Evolutionary conservation across 2,329 filamentous ascomycete genomes (phyloP).

Genomic region (Corinectria fuckeliana): DNA sequence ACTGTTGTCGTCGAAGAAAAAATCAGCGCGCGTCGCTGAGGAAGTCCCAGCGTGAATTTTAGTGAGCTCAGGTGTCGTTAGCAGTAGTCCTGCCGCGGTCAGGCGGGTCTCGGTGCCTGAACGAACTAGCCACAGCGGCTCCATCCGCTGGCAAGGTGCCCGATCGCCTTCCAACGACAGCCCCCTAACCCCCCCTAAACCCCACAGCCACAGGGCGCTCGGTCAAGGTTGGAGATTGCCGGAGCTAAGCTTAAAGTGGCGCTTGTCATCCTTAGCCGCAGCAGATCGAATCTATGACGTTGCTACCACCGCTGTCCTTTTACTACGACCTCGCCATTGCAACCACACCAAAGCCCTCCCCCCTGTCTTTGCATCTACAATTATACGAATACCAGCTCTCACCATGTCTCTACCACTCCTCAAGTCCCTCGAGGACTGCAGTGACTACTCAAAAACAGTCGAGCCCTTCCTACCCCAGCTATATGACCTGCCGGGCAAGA

Average conservation of each 20-base stretch:
- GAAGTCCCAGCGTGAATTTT: conserved; percentile 20
- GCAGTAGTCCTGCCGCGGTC: conserved; percentile 19
- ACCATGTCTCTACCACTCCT: conserved; percentile 76
- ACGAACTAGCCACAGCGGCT: conserved; percentile 36
- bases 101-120: conserved; percentile 10
- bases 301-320: background rate
- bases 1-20: conserved; percentile 1
- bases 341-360: background rate
- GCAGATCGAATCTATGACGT: conserved; percentile 13
- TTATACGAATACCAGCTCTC: conserved; percentile 24
- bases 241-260: conserved; percentile 8
- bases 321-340: background rate
- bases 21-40: background rate
- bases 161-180: conserved; percentile 10
- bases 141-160: conserved; percentile 22
- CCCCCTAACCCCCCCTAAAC: background rate
- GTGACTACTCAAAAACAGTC: conserved; percentile 77
- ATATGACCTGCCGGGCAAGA: conserved; percentile 69
- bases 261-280: background rate
- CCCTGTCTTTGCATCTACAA: background rate
- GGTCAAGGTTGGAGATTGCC: background rate
- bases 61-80: background rate
- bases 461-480: conserved; percentile 76
- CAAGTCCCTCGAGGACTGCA: conserved; percentile 73
- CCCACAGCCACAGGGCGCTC: conserved; percentile 8